Conservation (phyloP, 1,284 basidiomycete genomes). For the Mycena sp. region DNA sequence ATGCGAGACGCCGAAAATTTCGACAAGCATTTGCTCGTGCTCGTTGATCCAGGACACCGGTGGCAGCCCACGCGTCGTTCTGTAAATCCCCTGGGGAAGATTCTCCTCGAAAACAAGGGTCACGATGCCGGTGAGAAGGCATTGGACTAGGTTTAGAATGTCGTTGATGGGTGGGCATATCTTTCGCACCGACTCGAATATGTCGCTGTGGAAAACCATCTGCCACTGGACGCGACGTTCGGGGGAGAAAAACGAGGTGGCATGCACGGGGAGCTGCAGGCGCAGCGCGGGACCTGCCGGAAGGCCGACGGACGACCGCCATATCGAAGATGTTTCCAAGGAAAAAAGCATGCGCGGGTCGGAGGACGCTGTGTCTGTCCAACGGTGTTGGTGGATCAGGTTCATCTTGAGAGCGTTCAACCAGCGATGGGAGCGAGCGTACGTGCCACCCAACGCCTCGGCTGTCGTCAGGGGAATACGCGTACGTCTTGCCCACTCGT, state of each 20-base stretch:
- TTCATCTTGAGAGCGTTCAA: constrained; percentile 65
- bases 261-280: constrained; percentile 77
- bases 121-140: constrained; percentile 82
- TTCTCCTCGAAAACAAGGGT: constrained; percentile 79
- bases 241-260: constrained; percentile 84
- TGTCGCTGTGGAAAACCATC: constrained; percentile 87
- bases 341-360: constrained; percentile 80
- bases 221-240: constrained; percentile 86
- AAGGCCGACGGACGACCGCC: constrained; percentile 75
- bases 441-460: constrained; percentile 79
- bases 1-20: constrained; percentile 77
- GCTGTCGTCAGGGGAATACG: constrained; percentile 82
- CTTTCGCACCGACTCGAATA: constrained; percentile 81
- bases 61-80: constrained; percentile 81
- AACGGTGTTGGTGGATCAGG: constrained; percentile 73
- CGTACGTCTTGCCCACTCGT: constrained; percentile 80
- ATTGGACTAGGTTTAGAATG: constrained; percentile 80
- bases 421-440: constrained; percentile 81
- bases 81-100: constrained; percentile 68
- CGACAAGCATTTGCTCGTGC: constrained; percentile 69
- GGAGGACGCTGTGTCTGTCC: constrained; percentile 65
- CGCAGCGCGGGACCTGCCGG: constrained; percentile 78
- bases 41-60: constrained; percentile 76
- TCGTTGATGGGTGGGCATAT: constrained; percentile 80
- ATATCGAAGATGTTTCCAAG: constrained; percentile 78